Percentiles rank a stretch among this genome's conserved stretches.
phyloP scores from a whole-genome alignment of 2,329 filamentous ascomycete genomes.

The Fusarium vanettenii region DNA sequence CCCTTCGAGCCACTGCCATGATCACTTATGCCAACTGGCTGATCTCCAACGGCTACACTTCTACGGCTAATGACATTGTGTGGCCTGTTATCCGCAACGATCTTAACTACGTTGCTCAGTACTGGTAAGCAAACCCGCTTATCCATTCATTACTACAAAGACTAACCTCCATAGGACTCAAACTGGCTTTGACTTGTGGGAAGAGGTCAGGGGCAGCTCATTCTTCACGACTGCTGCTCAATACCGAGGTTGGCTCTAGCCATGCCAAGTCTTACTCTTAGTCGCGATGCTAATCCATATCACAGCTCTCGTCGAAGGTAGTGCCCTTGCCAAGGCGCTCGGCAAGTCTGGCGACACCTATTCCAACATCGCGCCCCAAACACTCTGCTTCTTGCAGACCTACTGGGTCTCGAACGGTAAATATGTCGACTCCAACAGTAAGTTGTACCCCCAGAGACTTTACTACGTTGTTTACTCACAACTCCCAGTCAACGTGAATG shows the following conservation, averaged over 20 bases:
- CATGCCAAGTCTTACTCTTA: too few species aligned
- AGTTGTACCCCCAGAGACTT: conserved; percentile 19
- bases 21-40: conserved; percentile 80
- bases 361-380: conserved; percentile 72
- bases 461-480: neutral
- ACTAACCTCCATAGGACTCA: conserved; percentile 55
- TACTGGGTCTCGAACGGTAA: conserved; percentile 75
- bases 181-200: conserved; percentile 83
- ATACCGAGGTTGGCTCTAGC: conserved; percentile 66
- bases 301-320: conserved; percentile 72
- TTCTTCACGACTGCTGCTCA: conserved; percentile 82
- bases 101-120: conserved; percentile 78
- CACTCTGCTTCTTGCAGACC: conserved; percentile 78
- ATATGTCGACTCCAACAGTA: conserved; percentile 76
- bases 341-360: conserved; percentile 71
- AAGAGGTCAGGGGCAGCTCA: conserved; percentile 80
- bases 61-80: conserved; percentile 65
- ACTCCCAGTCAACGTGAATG: conserved; percentile 63
- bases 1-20: conserved; percentile 79
- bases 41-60: conserved; percentile 71
- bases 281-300: neutral
- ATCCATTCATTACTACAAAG: neutral
- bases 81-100: conserved; percentile 85
- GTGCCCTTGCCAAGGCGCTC: conserved; percentile 71
- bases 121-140: conserved; percentile 62